Evolutionary conservation across 2,329 filamentous ascomycete species (phyloP).

Genomic region (Colletotrichum tropicicola): DNA sequence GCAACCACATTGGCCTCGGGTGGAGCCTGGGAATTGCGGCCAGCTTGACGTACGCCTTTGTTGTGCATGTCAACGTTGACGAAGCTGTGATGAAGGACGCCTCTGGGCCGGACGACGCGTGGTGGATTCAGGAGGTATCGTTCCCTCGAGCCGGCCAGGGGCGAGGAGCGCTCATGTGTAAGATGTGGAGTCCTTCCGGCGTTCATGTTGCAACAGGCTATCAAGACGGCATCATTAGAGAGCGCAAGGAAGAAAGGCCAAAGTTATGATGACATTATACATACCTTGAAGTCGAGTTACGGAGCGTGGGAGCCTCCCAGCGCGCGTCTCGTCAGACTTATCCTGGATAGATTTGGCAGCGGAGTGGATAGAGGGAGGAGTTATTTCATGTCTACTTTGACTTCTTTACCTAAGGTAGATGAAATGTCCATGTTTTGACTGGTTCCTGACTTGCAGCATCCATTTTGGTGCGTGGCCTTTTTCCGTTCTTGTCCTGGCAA

Average conservation of each 20-base stretch:
- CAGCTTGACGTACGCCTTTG: slow-evolving; percentile 60
- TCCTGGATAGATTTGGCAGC: too few species aligned
- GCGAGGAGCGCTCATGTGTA: slow-evolving; percentile 56
- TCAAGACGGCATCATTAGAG: slow-evolving; percentile 57
- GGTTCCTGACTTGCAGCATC: too few species aligned
- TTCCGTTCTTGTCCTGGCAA: too few species aligned
- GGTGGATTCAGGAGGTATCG: slow-evolving; percentile 63
- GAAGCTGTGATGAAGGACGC: slow-evolving; percentile 54
- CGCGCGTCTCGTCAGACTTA: too few species aligned
- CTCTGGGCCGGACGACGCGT: slow-evolving; percentile 44
- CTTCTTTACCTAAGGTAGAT: too few species aligned
- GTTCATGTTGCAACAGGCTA: slow-evolving; percentile 63
- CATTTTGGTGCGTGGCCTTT: too few species aligned
- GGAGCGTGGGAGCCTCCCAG: too few species aligned
- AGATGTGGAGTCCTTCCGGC: slow-evolving; percentile 63
- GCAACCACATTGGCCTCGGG: slow-evolving; percentile 58
- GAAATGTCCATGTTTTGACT: too few species aligned
- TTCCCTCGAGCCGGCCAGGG: slow-evolving; percentile 59
- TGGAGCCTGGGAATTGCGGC: slow-evolving; percentile 50
- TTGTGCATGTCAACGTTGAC: slow-evolving; percentile 59
- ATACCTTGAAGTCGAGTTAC: too few species aligned
- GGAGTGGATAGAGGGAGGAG: too few species aligned
- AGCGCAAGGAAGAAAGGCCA: slow-evolving; percentile 29
- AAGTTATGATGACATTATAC: slow-evolving; percentile 41
- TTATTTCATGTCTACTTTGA: too few species aligned